Evolutionary conservation across 192 early-diverging fungal genomes (phyloP), one percentile per base, ranked within the genome.

Genomic region (Umbelopsis sp.): DNA sequence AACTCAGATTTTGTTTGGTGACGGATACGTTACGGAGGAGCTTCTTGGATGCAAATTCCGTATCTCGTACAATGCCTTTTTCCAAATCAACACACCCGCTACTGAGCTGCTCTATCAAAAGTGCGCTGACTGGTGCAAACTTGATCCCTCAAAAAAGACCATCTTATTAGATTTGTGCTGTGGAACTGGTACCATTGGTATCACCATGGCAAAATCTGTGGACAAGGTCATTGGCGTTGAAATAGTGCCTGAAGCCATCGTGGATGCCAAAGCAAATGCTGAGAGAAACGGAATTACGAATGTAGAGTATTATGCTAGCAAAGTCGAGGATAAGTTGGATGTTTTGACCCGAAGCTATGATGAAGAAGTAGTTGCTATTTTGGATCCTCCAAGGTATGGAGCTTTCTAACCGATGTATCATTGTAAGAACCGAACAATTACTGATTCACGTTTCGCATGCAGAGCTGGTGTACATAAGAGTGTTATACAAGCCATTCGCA

Each of bases 161-260:
- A 79, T 89, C 20, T 70, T 89, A 13, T 76, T 93, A 23, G 91
- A 94, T 76, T 73, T 94, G 22, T 94, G 93, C 75, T 94, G 93
- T 81, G 93, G 93, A 13, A 94, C 91, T 18, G 93, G 93, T 27
- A 94, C 93, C 13, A 94, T 94, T 68, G 93, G 93, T 23, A 82
- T 94, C 48, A 85, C 86, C 11, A 86, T 94, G 87, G 88, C 91
- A 4, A 74, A 79, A 49, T 72, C 74, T 3, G 84, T 91, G n/a
- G 86, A 91, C 41, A 75, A 78, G 37, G 90, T 94, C 15, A 75
- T 93, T 78, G 93, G 91, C 18, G 81, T 93, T 35, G 93, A 94
- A 48, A 86, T 92, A 50, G 82, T 86, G 16, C 71, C 72, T 27
- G 75, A 84, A 33, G 91, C 93, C n/a, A 80, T 94, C 48, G 80